phyloP scores from a whole-genome alignment of 179 eudicot species.

The Beta macrorhiza region DNA sequence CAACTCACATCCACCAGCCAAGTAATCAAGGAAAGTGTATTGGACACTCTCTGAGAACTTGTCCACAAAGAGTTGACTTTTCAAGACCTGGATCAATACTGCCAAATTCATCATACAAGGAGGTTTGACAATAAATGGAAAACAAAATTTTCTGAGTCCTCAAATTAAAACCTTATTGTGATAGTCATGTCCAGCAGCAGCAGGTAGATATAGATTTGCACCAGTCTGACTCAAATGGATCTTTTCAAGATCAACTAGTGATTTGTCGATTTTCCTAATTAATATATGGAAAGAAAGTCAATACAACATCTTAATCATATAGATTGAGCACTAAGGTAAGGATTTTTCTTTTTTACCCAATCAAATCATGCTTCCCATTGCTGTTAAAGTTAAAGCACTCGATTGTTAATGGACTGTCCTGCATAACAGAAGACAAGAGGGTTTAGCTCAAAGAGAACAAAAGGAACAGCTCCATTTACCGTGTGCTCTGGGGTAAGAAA shows the following conservation, averaged over 20 bases:
- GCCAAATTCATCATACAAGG: constrained; percentile 21
- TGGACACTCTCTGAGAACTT: constrained; percentile 67
- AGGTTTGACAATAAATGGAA: constrained; percentile 14
- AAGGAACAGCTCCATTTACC: constrained; percentile 2
- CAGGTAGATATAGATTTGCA: constrained; percentile 56
- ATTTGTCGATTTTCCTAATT: constrained; percentile 69
- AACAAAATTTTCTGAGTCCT: constrained; percentile 16
- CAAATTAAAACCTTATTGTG: constrained; percentile 59
- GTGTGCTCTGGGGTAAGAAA: not conserved
- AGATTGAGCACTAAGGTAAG: constrained; percentile 22
- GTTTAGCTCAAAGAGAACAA: constrained; percentile 14
- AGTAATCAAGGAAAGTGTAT: constrained; percentile 85
- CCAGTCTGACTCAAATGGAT: constrained; percentile 61
- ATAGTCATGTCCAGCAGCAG: constrained; percentile 54
- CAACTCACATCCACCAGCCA: constrained; percentile 83
- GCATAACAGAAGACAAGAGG: constrained; percentile 39
- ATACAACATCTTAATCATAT: constrained; percentile 8
- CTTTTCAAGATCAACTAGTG: constrained; percentile 73
- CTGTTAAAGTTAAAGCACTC: constrained; percentile 91
- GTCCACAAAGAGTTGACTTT: constrained; percentile 83
- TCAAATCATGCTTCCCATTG: constrained; percentile 86
- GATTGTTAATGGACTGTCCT: constrained; percentile 79
- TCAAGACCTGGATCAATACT: constrained; percentile 57
- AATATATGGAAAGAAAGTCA: constrained; percentile 21
- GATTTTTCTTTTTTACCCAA: constrained; percentile 57